Evolutionary conservation across 2,329 filamentous ascomycete genomes (phyloP), one percentile per base, ranked within the genome.

Genomic region (Sporothrix inflata): DNA sequence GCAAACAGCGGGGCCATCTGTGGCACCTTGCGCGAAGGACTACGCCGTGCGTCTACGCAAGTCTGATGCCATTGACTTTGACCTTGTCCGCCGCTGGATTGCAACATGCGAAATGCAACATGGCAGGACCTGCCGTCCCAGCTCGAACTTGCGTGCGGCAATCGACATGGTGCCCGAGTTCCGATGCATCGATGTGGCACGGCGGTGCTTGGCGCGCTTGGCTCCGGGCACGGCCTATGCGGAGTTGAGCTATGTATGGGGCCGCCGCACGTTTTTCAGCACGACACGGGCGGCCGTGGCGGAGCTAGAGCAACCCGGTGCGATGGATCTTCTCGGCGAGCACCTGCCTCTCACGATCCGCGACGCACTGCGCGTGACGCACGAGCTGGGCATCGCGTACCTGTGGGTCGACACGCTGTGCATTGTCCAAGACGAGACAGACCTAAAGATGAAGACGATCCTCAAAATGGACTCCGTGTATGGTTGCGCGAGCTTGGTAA

Each of bases 401-500:
- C 34, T 63, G 60, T 63, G 60, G 60, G 42, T 63, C 34, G 60
- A 63, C 38, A 40, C 60, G 34, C 21, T 63, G 60, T 63, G 60
- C 38, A 63, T 63, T 21, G 38, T 63, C 12, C 60, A 63, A n/a
- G 60, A 63, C n/a, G 30, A 34, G 5, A 21, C 16, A 1, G 60
- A 42, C 2, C 1, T 24, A 5, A 53, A 53, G n/a, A 11, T 11
- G 49, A 5, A 6, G n/a, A 53, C 49, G n/a, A 53, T 53, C n/a
- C 4, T 3, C 19, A 53, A 24, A n/a, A 53, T 53, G 49, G 49
- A 53, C 49, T 8, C 12, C 19, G 21, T 53, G 49, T 53, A 53
- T n/a, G n/a, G n/a, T n/a, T 53, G 49, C n/a, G 49, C 49, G n/a
- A n/a, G 16, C 49, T 19, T 53, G 49, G 0, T 53, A 1, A 53